Evolutionary conservation across 2,329 filamentous ascomycete genomes (phyloP).

Genomic region (Escovopsis sp.): DNA sequence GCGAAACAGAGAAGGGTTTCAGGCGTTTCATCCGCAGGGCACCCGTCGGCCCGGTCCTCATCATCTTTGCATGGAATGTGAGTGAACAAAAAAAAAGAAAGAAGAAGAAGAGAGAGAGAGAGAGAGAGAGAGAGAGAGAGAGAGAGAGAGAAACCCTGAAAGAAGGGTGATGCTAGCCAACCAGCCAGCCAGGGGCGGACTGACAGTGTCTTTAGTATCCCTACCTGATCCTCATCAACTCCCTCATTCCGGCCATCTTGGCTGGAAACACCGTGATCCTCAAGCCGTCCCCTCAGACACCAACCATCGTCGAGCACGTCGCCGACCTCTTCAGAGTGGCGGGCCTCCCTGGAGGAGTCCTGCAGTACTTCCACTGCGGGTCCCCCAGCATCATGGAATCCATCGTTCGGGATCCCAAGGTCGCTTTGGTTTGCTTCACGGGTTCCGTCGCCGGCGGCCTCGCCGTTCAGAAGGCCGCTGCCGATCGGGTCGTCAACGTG

Average conservation of each 20-base stretch:
- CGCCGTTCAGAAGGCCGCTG: slow-evolving; percentile 70
- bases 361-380: slow-evolving; percentile 87
- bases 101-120: no score
- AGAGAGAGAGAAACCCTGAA: no score
- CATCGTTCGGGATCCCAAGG: slow-evolving; percentile 60
- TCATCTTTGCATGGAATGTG: slow-evolving; percentile 95
- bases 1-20: slow-evolving; percentile 76
- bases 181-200: background rate
- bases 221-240: slow-evolving; percentile 87
- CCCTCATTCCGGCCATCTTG: slow-evolving; percentile 78
- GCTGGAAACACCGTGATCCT: slow-evolving; percentile 84
- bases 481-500: slow-evolving; percentile 71
- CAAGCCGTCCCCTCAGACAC: slow-evolving; percentile 90
- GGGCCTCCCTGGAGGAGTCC: slow-evolving; percentile 66
- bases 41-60: slow-evolving; percentile 72
- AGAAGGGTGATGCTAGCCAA: no score
- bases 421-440: slow-evolving; percentile 81
- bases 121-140: background rate
- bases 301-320: slow-evolving; percentile 78
- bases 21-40: slow-evolving; percentile 80
- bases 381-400: slow-evolving; percentile 62
- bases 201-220: slow-evolving; percentile 51
- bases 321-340: slow-evolving; percentile 62
- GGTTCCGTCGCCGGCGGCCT: slow-evolving; percentile 81
- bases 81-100: slow-evolving; percentile 19